Base-by-base conservation (phyloP, 768 basidiomycete species). In the Pleurotus sapidus region DNA sequence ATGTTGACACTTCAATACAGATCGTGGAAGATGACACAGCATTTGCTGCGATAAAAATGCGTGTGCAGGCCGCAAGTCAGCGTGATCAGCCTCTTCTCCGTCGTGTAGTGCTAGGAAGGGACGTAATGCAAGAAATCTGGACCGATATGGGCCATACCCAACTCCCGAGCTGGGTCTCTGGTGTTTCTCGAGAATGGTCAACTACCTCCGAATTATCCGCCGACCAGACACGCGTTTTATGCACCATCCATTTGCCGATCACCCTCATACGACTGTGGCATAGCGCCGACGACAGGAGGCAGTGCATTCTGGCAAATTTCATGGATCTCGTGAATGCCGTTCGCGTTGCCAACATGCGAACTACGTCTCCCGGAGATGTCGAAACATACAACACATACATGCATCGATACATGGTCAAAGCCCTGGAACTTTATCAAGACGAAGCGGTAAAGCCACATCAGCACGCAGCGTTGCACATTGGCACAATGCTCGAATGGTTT, bases 151-250 rank as follows among this genome's bases (percentile, higher is more conserved):
- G 23, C 3, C 54, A 34, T 4, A 72, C 68, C 0, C 49, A 49
- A 27, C 60, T 72, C 2, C 74, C 70, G 0, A 63, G 61, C 0
- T 75, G 74, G 72, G 59, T 75, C 2, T 61, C 56, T 0, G 55
- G 55, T 5, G 69, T 66, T 1, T 74, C 74, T 3, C 55, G 20
- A 0, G 64, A 72, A 42, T 70, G 72, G 67, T 23, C n/a, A 23
- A 17, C 42, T n/a, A 74, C 73, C 0, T n/a, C 48, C 24, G 23
- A 58, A 2, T 65, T 75, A 4, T 71, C 64, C 37, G 70, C 69
- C 12, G 60, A 70, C 49, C 60, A 67, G 15, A 70, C 69, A 69
- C 56, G 61, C 2, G 49, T 69, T 15, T 59, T 70, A 18, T 65
- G 66, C 58, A 64, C 62, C 2, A 61, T 71, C 25, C 68, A 69